A percentile compares a stretch with the other conserved stretches of the same genome.
Conservation (phyloP, 208 protist genomes). For the Leishmania tropica region DNA sequence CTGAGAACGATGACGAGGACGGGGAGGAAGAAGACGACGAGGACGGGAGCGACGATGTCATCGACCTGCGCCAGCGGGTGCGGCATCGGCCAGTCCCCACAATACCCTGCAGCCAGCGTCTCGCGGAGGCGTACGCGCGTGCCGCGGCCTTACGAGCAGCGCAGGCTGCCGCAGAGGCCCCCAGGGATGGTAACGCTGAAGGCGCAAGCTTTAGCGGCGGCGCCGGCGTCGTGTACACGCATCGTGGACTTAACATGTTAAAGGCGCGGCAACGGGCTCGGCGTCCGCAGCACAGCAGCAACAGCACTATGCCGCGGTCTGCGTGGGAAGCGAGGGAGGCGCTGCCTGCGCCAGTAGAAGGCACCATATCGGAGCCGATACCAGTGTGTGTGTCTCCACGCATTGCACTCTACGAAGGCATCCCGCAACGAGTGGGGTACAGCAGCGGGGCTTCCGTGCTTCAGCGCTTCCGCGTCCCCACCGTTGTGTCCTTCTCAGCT, state of each 20-base stretch:
- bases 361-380: background rate
- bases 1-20: slow-evolving; percentile 3
- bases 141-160: slow-evolving; percentile 38
- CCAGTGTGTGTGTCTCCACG: slow-evolving; percentile 18
- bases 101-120: slow-evolving; percentile 54
- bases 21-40: slow-evolving; percentile 5
- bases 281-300: background rate
- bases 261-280: slow-evolving; percentile 4
- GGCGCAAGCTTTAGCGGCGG: background rate
- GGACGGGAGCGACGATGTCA: slow-evolving; percentile 1
- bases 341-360: background rate
- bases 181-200: background rate
- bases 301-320: background rate
- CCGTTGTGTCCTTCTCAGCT: slow-evolving; percentile 53
- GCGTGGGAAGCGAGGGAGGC: background rate
- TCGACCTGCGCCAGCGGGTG: slow-evolving; percentile 32
- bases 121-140: slow-evolving; percentile 47
- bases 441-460: slow-evolving; percentile 49
- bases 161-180: slow-evolving; percentile 14
- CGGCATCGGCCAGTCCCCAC: slow-evolving; percentile 51
- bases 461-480: slow-evolving; percentile 31
- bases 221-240: background rate
- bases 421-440: slow-evolving; percentile 47
- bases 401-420: slow-evolving; percentile 24
- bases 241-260: slow-evolving; percentile 10